These are phyloP conservation scores for Pleurostoma richardsiae DNA, from an alignment of 2,329 filamentous ascomycete genomes.

Conservation along the genomic window DNA sequence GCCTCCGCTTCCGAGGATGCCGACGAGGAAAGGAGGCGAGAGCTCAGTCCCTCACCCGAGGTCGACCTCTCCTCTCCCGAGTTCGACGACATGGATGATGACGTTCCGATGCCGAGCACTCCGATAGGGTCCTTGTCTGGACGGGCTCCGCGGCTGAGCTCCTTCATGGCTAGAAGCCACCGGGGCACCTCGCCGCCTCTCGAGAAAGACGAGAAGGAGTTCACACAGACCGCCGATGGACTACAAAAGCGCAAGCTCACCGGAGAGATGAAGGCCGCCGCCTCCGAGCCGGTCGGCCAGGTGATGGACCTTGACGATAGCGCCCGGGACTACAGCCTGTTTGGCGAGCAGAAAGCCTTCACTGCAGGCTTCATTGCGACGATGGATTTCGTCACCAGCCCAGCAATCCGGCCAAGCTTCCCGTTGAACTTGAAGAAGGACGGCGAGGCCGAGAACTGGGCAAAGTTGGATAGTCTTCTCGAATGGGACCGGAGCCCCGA, in stretches of 20 bases:
- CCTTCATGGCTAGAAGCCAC: constrained; percentile 49
- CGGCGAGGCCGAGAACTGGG: constrained; percentile 34
- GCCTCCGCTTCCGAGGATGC: constrained; percentile 69
- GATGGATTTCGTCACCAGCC: constrained; percentile 46
- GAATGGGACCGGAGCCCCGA: constrained; percentile 74
- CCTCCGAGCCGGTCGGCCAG: constrained; percentile 25
- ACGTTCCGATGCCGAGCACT: constrained; percentile 52
- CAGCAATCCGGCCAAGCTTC: constrained; percentile 46
- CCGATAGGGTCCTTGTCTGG: constrained; percentile 61
- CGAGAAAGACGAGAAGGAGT: constrained; percentile 93
- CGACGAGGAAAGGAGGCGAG: constrained; percentile 58
- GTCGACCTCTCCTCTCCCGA: constrained; percentile 85
- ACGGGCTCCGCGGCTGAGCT: constrained; percentile 25
- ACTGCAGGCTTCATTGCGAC: constrained; percentile 20
- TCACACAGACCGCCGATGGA: constrained; percentile 88
- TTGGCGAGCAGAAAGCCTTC: constrained; percentile 33
- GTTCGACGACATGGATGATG: constrained; percentile 69
- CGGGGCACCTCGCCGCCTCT: constrained; percentile 82
- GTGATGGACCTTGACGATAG: constrained; percentile 33
- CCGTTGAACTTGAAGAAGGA: constrained; percentile 37
- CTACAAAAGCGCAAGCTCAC: constrained; percentile 63
- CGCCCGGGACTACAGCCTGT: constrained; percentile 46
- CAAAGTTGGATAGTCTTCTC: constrained; percentile 36
- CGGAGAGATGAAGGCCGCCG: constrained; percentile 30
- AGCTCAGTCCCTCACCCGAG: constrained; percentile 86